phyloP scores from a whole-genome alignment of 2,329 filamentous ascomycete species.

The Fusarium bulbicola region DNA sequence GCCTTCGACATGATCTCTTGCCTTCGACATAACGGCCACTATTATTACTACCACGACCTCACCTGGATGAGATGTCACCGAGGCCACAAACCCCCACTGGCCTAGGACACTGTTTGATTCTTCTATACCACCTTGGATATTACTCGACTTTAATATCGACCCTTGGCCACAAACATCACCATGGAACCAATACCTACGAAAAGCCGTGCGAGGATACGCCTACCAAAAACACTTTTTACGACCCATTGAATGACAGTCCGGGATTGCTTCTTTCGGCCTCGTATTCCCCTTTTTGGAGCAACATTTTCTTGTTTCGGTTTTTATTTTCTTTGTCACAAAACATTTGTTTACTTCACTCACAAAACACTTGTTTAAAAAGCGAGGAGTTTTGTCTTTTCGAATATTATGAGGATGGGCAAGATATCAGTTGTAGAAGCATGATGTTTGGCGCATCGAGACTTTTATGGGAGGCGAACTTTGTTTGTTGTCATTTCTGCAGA shows the following conservation, averaged over 20 bases:
- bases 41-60: conserved; percentile 14
- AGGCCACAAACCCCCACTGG: conserved; percentile 20
- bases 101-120: conserved; percentile 32
- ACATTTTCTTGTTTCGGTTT: conserved; percentile 6
- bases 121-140: conserved; percentile 26
- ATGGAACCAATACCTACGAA: conserved; percentile 14
- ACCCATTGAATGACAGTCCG: conserved; percentile 40
- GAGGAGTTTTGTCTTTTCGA: conserved; percentile 43
- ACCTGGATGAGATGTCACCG: conserved; percentile 32
- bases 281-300: conserved; percentile 30
- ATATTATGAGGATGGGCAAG: conserved; percentile 42
- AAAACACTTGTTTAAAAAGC: conserved; percentile 38
- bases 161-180: conserved; percentile 14
- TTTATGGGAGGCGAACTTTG: conserved; percentile 16
- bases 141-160: conserved; percentile 39
- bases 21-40: not conserved
- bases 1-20: not conserved
- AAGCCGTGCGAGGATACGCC: conserved; percentile 38
- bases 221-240: conserved; percentile 36
- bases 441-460: conserved; percentile 42
- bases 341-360: not conserved
- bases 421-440: conserved; percentile 43
- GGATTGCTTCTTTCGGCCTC: conserved; percentile 37
- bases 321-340: conserved; percentile 30
- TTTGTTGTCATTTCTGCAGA: conserved; percentile 25